Base-by-base conservation (phyloP, 345 rosid genomes). In the Ricinus communis region DNA sequence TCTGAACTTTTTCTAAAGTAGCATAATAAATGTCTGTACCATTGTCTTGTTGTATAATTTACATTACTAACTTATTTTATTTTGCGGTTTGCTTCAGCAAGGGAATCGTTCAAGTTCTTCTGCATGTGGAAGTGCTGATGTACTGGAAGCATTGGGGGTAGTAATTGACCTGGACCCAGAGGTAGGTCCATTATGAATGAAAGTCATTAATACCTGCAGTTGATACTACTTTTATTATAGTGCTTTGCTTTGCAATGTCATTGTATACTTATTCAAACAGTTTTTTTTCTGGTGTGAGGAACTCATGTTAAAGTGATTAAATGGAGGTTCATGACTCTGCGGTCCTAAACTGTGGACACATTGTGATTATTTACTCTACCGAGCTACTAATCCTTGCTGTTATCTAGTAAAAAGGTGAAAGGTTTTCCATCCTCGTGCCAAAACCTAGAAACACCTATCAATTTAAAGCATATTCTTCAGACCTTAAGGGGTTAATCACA, bases 111-210 rank as follows among this genome's bases (percentile, higher is more conserved):
- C 99, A 0, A 96, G 99, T 72, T 96, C 99, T 71, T 96, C 97
- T 56, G 96, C 99, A 6, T 93, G 98, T 76, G 99, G 99, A 79
- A 96, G 99, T 77, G 99, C 97, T 56, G 98, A 96, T 76, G 98
- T 93, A 15, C 71, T 93, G 55, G 98, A 93, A 77, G 90, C 89
- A 30, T 65, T 96, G 53, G 97, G 99, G 41, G 83, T 96, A 36
- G 85, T 61, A 41, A 83, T 91, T 67, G 91, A 93, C 82, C 77
- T 96, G 80, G 96, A 80, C 63, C 91, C 97, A 25, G 90, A 87
- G 93, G 93, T 85, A 77, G 49, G 77, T 56, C 46, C 14, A n/a
- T 22, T 28, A 21, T 41, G 31, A 41, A 63, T 31, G 43, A 2
- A 30, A 54, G 59, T 22, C 36, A 62, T 75, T 63, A 69, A 69